Conservation (phyloP, 2,329 filamentous ascomycete species). For the Calonectria multiphialidica region DNA sequence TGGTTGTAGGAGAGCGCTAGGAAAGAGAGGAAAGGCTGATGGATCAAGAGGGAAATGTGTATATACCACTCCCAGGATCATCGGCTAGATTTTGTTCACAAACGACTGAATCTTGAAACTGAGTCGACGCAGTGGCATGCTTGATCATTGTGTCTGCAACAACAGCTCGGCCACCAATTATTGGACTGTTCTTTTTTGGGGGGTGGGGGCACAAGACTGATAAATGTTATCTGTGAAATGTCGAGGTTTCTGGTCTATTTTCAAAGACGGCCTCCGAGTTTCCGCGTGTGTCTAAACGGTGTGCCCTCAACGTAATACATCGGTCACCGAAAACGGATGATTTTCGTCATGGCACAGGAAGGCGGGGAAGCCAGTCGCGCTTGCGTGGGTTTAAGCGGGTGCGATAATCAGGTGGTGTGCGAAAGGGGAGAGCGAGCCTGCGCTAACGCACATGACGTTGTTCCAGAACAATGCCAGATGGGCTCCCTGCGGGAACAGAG, state of each 20-base stretch:
- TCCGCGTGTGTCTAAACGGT: not conserved
- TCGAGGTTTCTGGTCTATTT: not conserved
- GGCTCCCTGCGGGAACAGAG: not conserved
- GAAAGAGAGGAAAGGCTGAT: not conserved
- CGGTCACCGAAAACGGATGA: conserved; percentile 29
- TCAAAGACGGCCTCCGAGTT: not conserved
- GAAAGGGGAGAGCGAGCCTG: conserved; percentile 6
- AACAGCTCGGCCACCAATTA: too few species aligned
- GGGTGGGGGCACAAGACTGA: not conserved
- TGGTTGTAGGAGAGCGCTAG: not conserved
- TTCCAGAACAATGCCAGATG: conserved; percentile 29
- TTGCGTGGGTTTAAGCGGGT: conserved; percentile 24
- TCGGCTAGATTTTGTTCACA: not conserved
- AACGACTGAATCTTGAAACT: not conserved
- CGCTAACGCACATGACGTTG: conserved; percentile 33
- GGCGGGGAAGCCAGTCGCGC: conserved; percentile 33
- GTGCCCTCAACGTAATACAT: not conserved
- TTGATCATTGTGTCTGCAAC: not conserved
- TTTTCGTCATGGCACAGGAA: conserved; percentile 41
- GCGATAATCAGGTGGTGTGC: conserved; percentile 11
- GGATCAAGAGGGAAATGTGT: not conserved
- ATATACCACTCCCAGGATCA: not conserved
- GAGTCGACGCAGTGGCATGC: not conserved
- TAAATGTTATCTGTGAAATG: not conserved
- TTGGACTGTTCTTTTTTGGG: not conserved